Percentiles rank a stretch among this genome's conserved stretches.
Evolutionary conservation across 192 early-diverging fungal species (phyloP).

Genomic region (Backusella liffmaniae): DNA sequence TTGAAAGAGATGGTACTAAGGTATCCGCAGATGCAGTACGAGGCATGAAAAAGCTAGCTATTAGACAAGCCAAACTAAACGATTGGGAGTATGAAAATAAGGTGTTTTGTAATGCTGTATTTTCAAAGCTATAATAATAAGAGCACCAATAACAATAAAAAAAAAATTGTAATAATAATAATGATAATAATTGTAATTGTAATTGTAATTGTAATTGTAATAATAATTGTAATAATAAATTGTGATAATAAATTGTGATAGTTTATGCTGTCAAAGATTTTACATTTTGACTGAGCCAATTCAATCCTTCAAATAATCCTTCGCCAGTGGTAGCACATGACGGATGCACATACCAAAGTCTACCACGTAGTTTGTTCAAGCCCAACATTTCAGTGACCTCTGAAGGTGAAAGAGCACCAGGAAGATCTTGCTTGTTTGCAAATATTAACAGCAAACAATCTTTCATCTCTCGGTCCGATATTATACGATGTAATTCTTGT

Average conservation of each 20-base stretch:
- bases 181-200: no score
- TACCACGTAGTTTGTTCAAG: conserved; percentile 79
- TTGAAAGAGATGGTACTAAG: conserved; percentile 26
- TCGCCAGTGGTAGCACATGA: conserved; percentile 83
- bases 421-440: conserved; percentile 47
- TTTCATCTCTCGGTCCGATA: conserved; percentile 83
- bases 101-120: background rate
- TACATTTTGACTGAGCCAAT: conserved; percentile 83
- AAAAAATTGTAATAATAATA: background rate
- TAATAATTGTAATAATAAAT: background rate
- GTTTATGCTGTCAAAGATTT: conserved; percentile 9
- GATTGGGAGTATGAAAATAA: conserved; percentile 30
- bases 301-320: conserved; percentile 81
- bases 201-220: no score
- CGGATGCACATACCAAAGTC: conserved; percentile 92
- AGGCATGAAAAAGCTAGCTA: conserved; percentile 49
- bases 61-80: conserved; percentile 27
- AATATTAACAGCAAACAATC: conserved; percentile 80
- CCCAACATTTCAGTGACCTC: conserved; percentile 93
- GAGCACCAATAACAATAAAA: background rate
- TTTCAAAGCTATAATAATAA: conserved; percentile 11
- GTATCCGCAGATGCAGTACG: conserved; percentile 47
- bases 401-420: conserved; percentile 75
- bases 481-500: conserved; percentile 80
- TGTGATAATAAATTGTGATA: background rate